These are phyloP conservation scores for Liriodendron chinense DNA, from an alignment of 164 flowering plant species.

Conservation along the genomic window DNA sequence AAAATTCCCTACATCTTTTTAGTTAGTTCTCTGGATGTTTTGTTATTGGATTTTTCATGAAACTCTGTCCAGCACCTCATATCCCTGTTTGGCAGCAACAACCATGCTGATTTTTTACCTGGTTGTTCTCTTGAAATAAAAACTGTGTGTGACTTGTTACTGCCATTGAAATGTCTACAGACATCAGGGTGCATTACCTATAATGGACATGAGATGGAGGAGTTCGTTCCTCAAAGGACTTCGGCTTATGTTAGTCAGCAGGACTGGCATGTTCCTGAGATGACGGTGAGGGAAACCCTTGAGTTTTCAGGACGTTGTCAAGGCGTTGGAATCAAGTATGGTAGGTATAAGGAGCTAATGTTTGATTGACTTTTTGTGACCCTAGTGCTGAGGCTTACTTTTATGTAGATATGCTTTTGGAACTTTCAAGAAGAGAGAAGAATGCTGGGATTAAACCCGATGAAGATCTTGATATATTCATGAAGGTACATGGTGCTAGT, in stretches of 20 bases:
- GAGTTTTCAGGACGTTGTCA: conserved; percentile 87
- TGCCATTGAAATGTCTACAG: conserved; percentile 30
- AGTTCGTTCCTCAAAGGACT: conserved; percentile 86
- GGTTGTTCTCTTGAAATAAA: neutral
- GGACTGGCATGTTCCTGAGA: conserved; percentile 89
- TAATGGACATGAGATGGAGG: conserved; percentile 68
- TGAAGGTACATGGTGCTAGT: conserved; percentile 58
- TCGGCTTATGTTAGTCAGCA: conserved; percentile 92
- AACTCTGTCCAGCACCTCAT: no score
- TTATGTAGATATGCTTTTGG: conserved; percentile 84
- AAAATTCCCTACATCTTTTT: no score
- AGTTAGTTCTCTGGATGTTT: no score
- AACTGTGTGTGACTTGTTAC: neutral
- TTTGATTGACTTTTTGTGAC: neutral
- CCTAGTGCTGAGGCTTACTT: conserved; percentile 1
- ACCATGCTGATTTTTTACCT: no score
- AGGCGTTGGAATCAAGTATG: conserved; percentile 87
- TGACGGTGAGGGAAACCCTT: conserved; percentile 93
- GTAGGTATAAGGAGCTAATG: conserved; percentile 31
- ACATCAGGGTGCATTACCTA: conserved; percentile 77
- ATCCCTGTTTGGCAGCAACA: no score
- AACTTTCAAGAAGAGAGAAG: conserved; percentile 93
- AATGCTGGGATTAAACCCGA: conserved; percentile 79
- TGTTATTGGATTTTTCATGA: no score
- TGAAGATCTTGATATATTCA: conserved; percentile 95